These are phyloP conservation scores for Purpureocillium lavendulum DNA, from an alignment of 2,329 filamentous ascomycete species.

Conservation along the genomic window DNA sequence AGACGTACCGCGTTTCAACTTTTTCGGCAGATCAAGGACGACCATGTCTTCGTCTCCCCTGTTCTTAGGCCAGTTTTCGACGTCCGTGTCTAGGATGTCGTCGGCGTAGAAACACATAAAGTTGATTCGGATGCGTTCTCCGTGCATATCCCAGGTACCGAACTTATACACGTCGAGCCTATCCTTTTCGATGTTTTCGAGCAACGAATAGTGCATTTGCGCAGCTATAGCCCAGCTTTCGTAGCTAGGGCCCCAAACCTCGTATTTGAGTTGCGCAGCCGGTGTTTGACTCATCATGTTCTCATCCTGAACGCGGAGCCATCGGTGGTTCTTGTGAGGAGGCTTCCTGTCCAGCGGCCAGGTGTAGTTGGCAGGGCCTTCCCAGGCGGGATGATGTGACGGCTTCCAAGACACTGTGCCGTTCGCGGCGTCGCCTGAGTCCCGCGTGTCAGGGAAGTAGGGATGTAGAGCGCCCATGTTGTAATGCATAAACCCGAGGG, in stretches of 20 bases:
- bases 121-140: neutral
- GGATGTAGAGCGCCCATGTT: neutral
- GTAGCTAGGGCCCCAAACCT: neutral
- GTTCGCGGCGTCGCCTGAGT: neutral
- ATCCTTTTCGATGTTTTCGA: neutral
- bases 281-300: neutral
- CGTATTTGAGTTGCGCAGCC: neutral
- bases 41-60: constrained; percentile 1
- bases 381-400: neutral
- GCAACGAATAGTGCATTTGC: constrained; percentile 1
- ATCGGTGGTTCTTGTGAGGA: neutral
- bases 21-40: neutral
- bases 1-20: neutral
- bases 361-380: neutral
- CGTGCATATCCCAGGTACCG: neutral
- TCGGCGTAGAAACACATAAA: constrained; percentile 1
- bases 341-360: neutral
- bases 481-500: neutral
- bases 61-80: neutral
- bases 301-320: neutral
- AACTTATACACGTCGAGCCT: neutral
- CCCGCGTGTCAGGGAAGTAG: neutral
- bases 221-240: neutral
- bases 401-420: neutral
- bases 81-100: neutral